phyloP scores from a whole-genome alignment of 495 filamentous ascomycete genomes.

The Ramalina intermedia region DNA sequence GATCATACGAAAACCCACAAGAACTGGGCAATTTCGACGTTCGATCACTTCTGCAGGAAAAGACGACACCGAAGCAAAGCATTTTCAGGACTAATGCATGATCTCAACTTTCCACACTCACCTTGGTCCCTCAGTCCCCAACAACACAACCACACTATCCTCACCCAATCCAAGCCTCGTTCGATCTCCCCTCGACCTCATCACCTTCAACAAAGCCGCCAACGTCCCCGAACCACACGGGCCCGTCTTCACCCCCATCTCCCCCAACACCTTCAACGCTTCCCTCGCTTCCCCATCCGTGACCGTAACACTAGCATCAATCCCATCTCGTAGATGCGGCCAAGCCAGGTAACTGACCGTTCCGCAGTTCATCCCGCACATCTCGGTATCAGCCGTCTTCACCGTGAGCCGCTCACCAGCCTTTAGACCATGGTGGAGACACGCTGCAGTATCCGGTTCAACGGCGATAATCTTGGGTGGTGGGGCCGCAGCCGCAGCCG shows the following conservation, averaged over 20 bases:
- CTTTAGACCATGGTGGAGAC: slow-evolving; percentile 36
- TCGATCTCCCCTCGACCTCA: slow-evolving; percentile 3
- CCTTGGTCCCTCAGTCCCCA: slow-evolving; percentile 35
- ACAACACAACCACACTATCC: slow-evolving; percentile 38
- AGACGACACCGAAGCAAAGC: no score
- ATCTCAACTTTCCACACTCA: neutral
- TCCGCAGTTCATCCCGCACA: slow-evolving; percentile 56
- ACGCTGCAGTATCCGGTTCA: slow-evolving; percentile 49
- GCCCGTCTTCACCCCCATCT: slow-evolving; percentile 33
- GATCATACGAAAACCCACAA: no score
- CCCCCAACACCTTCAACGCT: slow-evolving; percentile 34
- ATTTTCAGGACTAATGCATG: no score
- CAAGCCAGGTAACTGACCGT: slow-evolving; percentile 49
- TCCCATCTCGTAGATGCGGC: slow-evolving; percentile 36
- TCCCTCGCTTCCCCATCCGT: slow-evolving; percentile 40
- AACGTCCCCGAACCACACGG: slow-evolving; percentile 52
- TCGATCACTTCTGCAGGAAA: no score
- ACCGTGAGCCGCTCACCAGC: slow-evolving; percentile 29
- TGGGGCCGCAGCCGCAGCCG: neutral
- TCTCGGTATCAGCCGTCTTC: slow-evolving; percentile 41
- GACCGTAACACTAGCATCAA: slow-evolving; percentile 44
- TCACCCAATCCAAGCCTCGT: slow-evolving; percentile 24
- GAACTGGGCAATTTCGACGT: no score
- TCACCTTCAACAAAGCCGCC: slow-evolving; percentile 37
- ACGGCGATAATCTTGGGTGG: slow-evolving; percentile 35